These are phyloP conservation scores for Mallotus repandus DNA, from an alignment of 441 rosid genomes.

Conservation along the genomic window DNA sequence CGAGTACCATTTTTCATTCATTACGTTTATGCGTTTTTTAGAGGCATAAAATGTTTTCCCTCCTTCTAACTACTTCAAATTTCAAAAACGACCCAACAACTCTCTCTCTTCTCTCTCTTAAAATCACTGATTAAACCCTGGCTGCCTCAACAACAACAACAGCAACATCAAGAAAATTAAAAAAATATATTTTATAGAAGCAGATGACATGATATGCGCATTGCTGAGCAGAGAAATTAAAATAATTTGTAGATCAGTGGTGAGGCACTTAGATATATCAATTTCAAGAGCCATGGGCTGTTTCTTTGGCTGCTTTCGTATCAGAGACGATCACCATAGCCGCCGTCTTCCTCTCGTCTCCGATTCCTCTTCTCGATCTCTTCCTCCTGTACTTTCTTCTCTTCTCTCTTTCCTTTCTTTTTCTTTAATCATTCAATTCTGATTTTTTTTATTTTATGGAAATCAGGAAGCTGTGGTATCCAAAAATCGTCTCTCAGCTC, in stretches of 20 bases:
- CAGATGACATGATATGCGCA: slow-evolving; percentile 47
- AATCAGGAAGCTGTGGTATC: slow-evolving; percentile 46
- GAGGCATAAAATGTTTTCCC: slow-evolving; percentile 33
- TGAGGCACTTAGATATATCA: slow-evolving; percentile 45
- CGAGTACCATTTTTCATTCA: not conserved
- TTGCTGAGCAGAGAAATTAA: slow-evolving; percentile 40
- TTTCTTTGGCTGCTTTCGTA: slow-evolving; percentile 74
- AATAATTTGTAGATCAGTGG: slow-evolving; percentile 33
- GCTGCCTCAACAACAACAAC: not conserved
- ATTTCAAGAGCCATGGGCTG: slow-evolving; percentile 69
- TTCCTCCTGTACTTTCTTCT: slow-evolving; percentile 27
- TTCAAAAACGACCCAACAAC: slow-evolving; percentile 46
- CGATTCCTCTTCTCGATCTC: slow-evolving; percentile 27
- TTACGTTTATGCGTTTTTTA: not conserved
- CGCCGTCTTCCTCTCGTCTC: slow-evolving; percentile 23
- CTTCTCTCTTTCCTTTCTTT: not conserved
- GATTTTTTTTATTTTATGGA: not conserved
- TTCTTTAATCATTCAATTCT: not conserved
- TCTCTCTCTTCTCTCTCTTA: slow-evolving; percentile 20
- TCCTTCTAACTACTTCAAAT: slow-evolving; percentile 49
- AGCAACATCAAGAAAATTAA: not conserved
- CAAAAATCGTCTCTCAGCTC: slow-evolving; percentile 57
- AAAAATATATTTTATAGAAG: not conserved
- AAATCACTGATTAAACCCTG: slow-evolving; percentile 13
- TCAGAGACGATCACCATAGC: slow-evolving; percentile 36